These are phyloP conservation scores for Paramecium biaurelia DNA, from an alignment of 73 alveolate genomes.

Conservation along the genomic window DNA sequence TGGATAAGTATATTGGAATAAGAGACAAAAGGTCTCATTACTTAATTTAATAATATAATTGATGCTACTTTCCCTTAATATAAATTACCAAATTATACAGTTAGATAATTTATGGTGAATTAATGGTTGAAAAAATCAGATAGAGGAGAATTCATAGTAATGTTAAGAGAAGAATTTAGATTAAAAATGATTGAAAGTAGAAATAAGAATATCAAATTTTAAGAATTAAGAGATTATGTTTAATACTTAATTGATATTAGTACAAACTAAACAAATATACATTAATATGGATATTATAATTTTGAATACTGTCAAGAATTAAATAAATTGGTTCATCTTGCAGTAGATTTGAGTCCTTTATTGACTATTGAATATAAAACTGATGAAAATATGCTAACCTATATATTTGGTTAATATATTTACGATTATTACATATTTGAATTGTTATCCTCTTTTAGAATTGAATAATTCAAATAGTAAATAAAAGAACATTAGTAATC, in stretches of 20 bases:
- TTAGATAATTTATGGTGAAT: background rate
- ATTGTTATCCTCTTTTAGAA: background rate
- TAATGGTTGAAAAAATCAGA: background rate
- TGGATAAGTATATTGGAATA: conserved; percentile 10
- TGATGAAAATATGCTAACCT: background rate
- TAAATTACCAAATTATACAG: background rate
- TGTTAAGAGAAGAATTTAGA: conserved; percentile 5
- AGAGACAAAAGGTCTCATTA: background rate
- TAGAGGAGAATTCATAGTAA: background rate
- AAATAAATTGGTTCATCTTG: background rate
- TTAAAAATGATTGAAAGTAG: conserved; percentile 20
- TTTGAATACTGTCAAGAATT: background rate
- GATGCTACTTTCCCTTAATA: background rate
- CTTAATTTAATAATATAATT: background rate
- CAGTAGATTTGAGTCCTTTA: background rate
- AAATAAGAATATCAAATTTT: background rate
- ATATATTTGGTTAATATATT: background rate
- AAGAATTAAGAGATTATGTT: background rate
- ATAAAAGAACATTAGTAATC: background rate
- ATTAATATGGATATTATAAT: background rate
- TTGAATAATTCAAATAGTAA: background rate
- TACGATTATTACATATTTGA: background rate
- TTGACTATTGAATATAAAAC: background rate
- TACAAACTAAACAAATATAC: background rate
- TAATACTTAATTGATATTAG: background rate